Evolutionary conservation across 352 stramenopile species (phyloP).

Genomic region (Albugo candida): DNA sequence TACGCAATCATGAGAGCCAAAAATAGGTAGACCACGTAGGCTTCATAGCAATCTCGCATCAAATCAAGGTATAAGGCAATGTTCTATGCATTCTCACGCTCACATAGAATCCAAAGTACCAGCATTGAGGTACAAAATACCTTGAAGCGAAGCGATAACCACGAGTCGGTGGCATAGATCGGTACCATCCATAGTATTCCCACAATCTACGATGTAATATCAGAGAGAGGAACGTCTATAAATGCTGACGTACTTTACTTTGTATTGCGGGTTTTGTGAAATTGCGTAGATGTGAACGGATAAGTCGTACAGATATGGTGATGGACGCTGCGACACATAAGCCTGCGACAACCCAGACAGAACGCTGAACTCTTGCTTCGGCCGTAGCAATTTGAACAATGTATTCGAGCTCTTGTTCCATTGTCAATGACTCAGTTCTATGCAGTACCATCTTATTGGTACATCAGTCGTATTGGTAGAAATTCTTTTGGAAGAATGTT

Average conservation of each 20-base stretch:
- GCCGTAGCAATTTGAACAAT: too few relatives aligned
- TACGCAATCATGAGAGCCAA: constrained; percentile 92
- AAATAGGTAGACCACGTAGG: constrained; percentile 97
- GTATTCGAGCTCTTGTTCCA: too few relatives aligned
- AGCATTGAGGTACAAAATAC: constrained; percentile 7
- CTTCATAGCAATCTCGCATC: constrained; percentile 95
- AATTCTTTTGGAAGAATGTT: too few relatives aligned
- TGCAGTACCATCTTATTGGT: too few relatives aligned
- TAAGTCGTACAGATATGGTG: constrained; percentile 79
- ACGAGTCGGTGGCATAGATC: constrained; percentile 94
- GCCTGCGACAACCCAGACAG: constrained; percentile 75
- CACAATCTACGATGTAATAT: constrained; percentile 65
- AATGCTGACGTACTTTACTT: constrained; percentile 71
- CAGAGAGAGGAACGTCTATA: not conserved
- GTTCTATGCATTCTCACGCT: constrained; percentile 11
- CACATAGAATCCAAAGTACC: not conserved
- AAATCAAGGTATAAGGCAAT: constrained; percentile 83
- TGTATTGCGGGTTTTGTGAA: constrained; percentile 88
- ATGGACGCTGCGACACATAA: constrained; percentile 79
- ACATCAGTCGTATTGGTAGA: too few relatives aligned
- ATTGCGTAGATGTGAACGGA: constrained; percentile 80
- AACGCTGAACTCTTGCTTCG: constrained; percentile 36
- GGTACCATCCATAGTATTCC: constrained; percentile 98
- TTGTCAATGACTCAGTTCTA: too few relatives aligned
- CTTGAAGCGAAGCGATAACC: constrained; percentile 93